A percentile compares a stretch with the other conserved stretches of the same genome.
phyloP scores from a whole-genome alignment of 2,329 filamentous ascomycete species.

The Sarocladiaceae sp. region DNA sequence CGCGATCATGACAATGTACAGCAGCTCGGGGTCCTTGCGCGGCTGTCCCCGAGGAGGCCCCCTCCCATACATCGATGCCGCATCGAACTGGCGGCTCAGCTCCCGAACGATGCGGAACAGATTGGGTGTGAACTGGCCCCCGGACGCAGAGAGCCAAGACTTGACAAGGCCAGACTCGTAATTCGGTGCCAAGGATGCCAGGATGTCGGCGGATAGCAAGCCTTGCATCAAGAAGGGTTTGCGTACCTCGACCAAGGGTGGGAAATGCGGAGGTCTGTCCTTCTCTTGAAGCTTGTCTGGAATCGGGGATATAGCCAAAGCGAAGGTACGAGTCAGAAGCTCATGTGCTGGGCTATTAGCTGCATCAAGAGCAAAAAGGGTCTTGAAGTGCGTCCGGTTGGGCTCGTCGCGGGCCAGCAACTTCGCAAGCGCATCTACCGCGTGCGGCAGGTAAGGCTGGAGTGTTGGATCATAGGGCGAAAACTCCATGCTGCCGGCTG shows the following conservation, averaged over 20 bases:
- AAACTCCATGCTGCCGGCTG: slow-evolving; percentile 62
- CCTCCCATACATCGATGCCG: slow-evolving; percentile 29
- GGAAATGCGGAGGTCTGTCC: slow-evolving; percentile 51
- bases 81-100: slow-evolving; percentile 58
- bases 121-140: slow-evolving; percentile 70
- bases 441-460: slow-evolving; percentile 83
- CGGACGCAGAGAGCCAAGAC: slow-evolving; percentile 75
- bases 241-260: slow-evolving; percentile 69
- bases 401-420: slow-evolving; percentile 88
- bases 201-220: slow-evolving; percentile 80
- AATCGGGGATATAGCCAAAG: slow-evolving; percentile 75
- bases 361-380: slow-evolving; percentile 71
- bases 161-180: slow-evolving; percentile 68
- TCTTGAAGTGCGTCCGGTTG: slow-evolving; percentile 77
- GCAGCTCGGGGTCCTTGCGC: slow-evolving; percentile 43
- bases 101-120: slow-evolving; percentile 70
- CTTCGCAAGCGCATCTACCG: slow-evolving; percentile 86
- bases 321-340: slow-evolving; percentile 80
- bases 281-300: slow-evolving; percentile 56
- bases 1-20: slow-evolving; percentile 62
- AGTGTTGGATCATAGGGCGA: slow-evolving; percentile 71
- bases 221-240: slow-evolving; percentile 91
- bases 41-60: slow-evolving; percentile 26
- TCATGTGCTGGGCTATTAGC: slow-evolving; percentile 61
- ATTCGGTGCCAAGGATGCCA: slow-evolving; percentile 66